phyloP scores from a whole-genome alignment of 352 stramenopile species.

The Phytophthora niederhauseri region DNA sequence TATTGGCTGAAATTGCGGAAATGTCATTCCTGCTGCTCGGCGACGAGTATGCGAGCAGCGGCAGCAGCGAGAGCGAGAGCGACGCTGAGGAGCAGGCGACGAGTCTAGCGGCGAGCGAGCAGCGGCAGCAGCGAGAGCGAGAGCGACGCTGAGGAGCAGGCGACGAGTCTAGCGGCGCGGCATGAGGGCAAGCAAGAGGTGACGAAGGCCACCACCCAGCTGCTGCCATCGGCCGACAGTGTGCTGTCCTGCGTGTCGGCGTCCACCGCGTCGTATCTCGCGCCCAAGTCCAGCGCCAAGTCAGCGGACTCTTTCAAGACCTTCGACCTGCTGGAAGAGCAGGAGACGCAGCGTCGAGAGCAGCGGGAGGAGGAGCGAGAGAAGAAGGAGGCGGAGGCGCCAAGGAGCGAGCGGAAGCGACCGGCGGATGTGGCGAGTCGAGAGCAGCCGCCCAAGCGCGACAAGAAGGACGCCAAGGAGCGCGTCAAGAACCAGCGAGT shows the following conservation, averaged over 20 bases:
- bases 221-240: constrained; percentile 51
- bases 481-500: constrained; percentile 74
- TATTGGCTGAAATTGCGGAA: not conserved
- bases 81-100: constrained; percentile 27
- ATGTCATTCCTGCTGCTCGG: constrained; percentile 68
- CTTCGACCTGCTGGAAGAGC: constrained; percentile 45
- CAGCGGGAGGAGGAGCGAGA: constrained; percentile 23
- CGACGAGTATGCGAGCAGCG: constrained; percentile 47
- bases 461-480: constrained; percentile 66
- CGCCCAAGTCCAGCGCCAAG: constrained; percentile 29
- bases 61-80: constrained; percentile 35
- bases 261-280: constrained; percentile 46
- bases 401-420: constrained; percentile 25
- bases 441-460: constrained; percentile 24
- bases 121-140: constrained; percentile 35
- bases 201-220: not conserved
- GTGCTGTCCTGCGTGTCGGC: constrained; percentile 44
- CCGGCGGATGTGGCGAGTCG: not conserved
- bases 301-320: constrained; percentile 19
- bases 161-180: not conserved
- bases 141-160: constrained; percentile 33
- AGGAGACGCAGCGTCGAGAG: constrained; percentile 17
- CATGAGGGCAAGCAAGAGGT: not conserved
- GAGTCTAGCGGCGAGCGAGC: too few relatives aligned
- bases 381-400: not conserved